These are phyloP conservation scores for Ilyonectria destructans DNA, from an alignment of 2,329 filamentous ascomycete genomes.

Conservation along the genomic window DNA sequence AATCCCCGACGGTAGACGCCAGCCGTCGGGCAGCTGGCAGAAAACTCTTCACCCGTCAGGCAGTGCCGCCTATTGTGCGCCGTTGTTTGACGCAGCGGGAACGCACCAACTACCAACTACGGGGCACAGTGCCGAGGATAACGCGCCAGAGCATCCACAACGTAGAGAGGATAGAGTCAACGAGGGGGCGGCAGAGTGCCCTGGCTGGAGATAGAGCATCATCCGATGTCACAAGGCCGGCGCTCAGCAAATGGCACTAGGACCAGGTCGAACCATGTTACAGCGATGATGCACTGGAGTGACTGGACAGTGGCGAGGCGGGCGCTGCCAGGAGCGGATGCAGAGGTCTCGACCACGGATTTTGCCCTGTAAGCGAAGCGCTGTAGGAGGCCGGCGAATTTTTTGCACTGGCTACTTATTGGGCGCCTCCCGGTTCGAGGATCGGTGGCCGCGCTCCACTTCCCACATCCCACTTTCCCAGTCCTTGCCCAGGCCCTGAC, in stretches of 20 bases:
- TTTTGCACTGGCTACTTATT: constrained; percentile 6
- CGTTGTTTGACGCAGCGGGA: background rate
- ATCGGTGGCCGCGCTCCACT: constrained; percentile 6
- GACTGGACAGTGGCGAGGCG: background rate
- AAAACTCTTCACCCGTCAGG: constrained; percentile 8
- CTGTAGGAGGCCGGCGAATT: constrained; percentile 5
- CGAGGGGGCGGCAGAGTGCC: background rate
- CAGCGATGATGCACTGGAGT: background rate
- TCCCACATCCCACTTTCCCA: constrained; percentile 10
- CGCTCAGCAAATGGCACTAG: background rate
- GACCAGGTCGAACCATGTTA: background rate
- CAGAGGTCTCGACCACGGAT: constrained; percentile 26
- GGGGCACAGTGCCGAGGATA: background rate
- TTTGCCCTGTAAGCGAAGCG: constrained; percentile 34
- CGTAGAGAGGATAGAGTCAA: background rate
- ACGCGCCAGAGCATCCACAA: background rate
- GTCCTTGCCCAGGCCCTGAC: constrained; percentile 28
- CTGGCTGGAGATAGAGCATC: background rate
- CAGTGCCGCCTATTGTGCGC: background rate
- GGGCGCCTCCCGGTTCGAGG: constrained; percentile 4
- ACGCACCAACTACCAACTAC: background rate
- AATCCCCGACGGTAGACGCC: background rate
- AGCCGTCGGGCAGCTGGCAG: constrained; percentile 3
- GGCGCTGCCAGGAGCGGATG: constrained; percentile 30
- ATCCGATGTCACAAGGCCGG: background rate